Conservation (phyloP, 2,329 filamentous ascomycete genomes). For the Emmonsiellopsis sp. region DNA sequence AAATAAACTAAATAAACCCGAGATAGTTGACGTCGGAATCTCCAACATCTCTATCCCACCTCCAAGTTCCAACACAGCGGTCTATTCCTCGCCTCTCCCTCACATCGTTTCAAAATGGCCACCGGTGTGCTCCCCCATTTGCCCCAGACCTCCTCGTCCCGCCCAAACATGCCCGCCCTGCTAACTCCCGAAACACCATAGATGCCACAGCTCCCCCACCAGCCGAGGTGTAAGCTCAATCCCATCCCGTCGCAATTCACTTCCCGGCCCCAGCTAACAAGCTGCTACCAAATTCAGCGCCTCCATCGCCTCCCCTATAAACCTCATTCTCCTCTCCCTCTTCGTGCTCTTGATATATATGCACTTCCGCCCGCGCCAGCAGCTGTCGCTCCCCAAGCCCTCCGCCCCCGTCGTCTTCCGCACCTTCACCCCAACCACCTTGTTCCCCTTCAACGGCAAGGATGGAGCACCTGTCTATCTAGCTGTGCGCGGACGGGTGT, state of each 20-base stretch:
- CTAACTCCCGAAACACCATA: neutral
- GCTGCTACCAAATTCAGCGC: conserved; percentile 30
- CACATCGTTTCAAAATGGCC: neutral
- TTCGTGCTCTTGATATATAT: conserved; percentile 50
- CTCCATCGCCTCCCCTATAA: conserved; percentile 51
- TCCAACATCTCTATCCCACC: neutral
- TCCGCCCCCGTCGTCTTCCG: conserved; percentile 70
- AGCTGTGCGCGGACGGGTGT: conserved; percentile 82
- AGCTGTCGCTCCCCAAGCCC: conserved; percentile 43
- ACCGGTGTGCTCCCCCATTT: neutral
- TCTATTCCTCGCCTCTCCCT: too few species aligned
- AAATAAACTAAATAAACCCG: neutral
- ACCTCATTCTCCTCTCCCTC: conserved; percentile 51
- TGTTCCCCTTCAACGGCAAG: conserved; percentile 77
- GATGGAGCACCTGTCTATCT: conserved; percentile 71
- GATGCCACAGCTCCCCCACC: conserved; percentile 14
- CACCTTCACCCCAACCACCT: conserved; percentile 71
- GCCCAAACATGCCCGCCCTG: neutral
- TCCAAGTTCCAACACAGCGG: too few species aligned
- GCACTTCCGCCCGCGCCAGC: conserved; percentile 48
- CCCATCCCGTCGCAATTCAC: neutral
- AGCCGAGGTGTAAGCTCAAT: conserved; percentile 24
- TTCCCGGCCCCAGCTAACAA: neutral
- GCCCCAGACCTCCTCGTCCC: too few species aligned
- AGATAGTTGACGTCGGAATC: neutral